These are phyloP conservation scores for Capsicum chinense DNA, from an alignment of 257 asterid species.

Conservation along the genomic window DNA sequence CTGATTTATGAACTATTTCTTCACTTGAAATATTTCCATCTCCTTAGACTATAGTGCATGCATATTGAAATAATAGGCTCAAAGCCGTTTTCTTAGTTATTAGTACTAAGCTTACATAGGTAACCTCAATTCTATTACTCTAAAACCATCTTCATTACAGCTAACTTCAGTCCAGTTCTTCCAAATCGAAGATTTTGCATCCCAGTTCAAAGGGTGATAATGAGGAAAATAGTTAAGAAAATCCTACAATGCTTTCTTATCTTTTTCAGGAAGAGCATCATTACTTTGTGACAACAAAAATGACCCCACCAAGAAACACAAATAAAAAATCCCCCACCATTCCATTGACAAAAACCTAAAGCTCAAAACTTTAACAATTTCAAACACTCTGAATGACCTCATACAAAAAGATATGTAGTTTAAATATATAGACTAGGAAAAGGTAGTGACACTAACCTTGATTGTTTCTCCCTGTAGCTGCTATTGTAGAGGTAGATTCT, in stretches of 20 bases:
- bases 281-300: constrained; percentile 36
- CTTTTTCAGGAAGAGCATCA: constrained; percentile 53
- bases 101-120: constrained; percentile 36
- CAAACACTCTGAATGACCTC: background rate
- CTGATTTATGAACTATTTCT: background rate
- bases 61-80: background rate
- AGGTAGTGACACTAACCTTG: no score
- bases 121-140: constrained; percentile 65
- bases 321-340: constrained; percentile 39
- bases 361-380: constrained; percentile 11
- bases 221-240: constrained; percentile 59
- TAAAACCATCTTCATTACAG: constrained; percentile 68
- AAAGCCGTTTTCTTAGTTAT: background rate
- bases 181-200: constrained; percentile 53
- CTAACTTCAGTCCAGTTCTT: constrained; percentile 71
- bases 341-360: constrained; percentile 50
- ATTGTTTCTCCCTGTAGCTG: no score
- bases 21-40: background rate
- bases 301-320: constrained; percentile 45
- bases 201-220: constrained; percentile 65
- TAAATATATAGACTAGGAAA: no score
- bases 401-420: no score
- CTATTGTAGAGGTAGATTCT: no score
- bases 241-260: constrained; percentile 75
- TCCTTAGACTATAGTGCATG: constrained; percentile 10